Percentiles rank a stretch among this genome's conserved stretches.
phyloP scores from a whole-genome alignment of 1,139 yeast genomes.

The Geotrichum cucujoidarum region DNA sequence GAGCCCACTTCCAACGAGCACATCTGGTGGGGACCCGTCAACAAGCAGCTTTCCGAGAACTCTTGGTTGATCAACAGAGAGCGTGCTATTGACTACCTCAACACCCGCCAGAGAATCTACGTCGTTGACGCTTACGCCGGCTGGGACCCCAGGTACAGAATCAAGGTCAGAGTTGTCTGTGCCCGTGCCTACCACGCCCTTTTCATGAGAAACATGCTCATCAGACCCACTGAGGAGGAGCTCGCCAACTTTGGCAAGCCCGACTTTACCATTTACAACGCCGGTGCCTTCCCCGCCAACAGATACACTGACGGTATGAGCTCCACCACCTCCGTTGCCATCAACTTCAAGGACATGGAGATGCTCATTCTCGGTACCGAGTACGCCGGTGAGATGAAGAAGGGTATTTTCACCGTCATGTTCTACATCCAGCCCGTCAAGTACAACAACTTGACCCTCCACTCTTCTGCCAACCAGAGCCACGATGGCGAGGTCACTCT shows the following conservation, averaged over 20 bases:
- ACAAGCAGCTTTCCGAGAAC: slow-evolving; percentile 87
- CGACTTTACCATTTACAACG: slow-evolving; percentile 96
- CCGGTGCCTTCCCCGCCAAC: slow-evolving; percentile 98
- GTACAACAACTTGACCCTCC: slow-evolving; percentile 86
- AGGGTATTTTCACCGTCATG: slow-evolving; percentile 98
- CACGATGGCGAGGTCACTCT: slow-evolving; percentile 74
- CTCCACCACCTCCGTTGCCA: slow-evolving; percentile 90
- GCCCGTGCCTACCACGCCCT: slow-evolving; percentile 98
- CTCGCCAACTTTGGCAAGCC: slow-evolving; percentile 91
- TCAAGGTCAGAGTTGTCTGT: slow-evolving; percentile 93
- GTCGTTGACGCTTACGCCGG: slow-evolving; percentile 97
- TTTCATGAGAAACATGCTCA: slow-evolving; percentile 97
- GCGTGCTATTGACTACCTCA: slow-evolving; percentile 93
- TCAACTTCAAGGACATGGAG: slow-evolving; percentile 96
- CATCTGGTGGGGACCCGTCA: slow-evolving; percentile 99
- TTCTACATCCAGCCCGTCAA: slow-evolving; percentile 96
- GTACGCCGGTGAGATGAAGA: slow-evolving; percentile 99
- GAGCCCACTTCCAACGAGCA: slow-evolving; percentile 78
- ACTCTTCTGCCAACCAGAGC: slow-evolving; percentile 95
- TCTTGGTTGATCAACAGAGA: slow-evolving; percentile 96
- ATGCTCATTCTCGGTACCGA: slow-evolving; percentile 98
- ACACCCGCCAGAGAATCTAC: slow-evolving; percentile 91
- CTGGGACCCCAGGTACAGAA: slow-evolving; percentile 98
- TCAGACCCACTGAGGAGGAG: slow-evolving; percentile 90
- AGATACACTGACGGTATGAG: slow-evolving; percentile 97